phyloP scores from a whole-genome alignment of 139 green algal species.

The Chlorella vulgaris region DNA sequence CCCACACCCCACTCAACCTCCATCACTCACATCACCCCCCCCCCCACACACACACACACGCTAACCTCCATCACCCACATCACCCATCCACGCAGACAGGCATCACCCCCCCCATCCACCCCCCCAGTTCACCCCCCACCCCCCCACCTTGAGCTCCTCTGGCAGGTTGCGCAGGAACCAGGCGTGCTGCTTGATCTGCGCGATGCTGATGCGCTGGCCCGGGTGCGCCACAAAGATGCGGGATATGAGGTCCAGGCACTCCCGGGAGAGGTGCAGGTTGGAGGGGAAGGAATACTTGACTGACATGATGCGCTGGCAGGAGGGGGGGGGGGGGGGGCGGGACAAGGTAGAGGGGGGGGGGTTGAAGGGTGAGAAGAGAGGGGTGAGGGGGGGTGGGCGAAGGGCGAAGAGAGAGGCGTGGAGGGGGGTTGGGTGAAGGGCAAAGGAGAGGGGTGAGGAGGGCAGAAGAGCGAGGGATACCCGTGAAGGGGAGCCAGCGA shows the following conservation, averaged over 20 bases:
- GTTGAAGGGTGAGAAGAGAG: not conserved
- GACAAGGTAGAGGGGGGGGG: not conserved
- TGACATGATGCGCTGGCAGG: conserved; percentile 93
- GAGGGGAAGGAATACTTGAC: conserved; percentile 87
- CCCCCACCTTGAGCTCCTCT: conserved; percentile 76
- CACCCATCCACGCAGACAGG: too few relatives aligned
- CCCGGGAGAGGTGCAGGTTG: conserved; percentile 71
- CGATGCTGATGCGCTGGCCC: conserved; percentile 80
- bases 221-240: conserved; percentile 88
- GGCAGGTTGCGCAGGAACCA: conserved; percentile 96
- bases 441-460: too few relatives aligned
- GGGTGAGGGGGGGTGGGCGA: not conserved
- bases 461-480: too few relatives aligned
- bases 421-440: not conserved
- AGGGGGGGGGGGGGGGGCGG: not conserved
- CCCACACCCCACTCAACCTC: too few relatives aligned
- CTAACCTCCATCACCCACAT: too few relatives aligned
- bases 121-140: too few relatives aligned
- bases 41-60: not conserved
- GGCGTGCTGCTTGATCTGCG: conserved; percentile 84
- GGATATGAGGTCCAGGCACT: conserved; percentile 88
- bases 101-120: too few relatives aligned
- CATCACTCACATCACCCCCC: too few relatives aligned
- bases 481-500: too few relatives aligned
- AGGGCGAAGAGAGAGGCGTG: not conserved